Base-by-base conservation (phyloP, 75 land plant genomes). In the Adiantum capillusveneris region DNA sequence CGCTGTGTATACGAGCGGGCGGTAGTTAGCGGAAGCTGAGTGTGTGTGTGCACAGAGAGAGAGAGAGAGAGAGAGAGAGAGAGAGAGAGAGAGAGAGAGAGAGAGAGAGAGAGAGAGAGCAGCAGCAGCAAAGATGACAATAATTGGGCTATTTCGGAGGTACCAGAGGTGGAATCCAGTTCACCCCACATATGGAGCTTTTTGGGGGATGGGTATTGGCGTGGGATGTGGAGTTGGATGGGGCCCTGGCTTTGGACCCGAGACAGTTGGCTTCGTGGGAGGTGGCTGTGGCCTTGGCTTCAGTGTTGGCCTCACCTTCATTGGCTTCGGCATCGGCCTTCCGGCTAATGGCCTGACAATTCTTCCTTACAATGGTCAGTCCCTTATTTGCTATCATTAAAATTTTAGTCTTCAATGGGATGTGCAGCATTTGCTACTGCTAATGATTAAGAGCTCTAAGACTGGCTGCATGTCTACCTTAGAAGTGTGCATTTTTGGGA, bases 201-300 rank as follows among this genome's bases (percentile, higher is more conserved):
- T 92, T 59, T 92, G 97, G 97, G 97, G 97, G 6, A 55, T 92
- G 62, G 97, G 97, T 1, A 29, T 92, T 20, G 97, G 97, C n/a
- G 46, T 85, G 41, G 97, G 97, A 41, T 92, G 97, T 55, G 97
- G 97, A 2, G 83, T 92, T 22, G 97, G 97, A 28, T 92, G 97
- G 97, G 97, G 97, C 37, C 97, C 97, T 17, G 95, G 97, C 0
- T 92, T 92, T 60, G 97, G 97, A 20, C 95, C 97, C 58, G 97
- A 92, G 68, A 90, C 79, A 0, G 74, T 92, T 55, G 97, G 95
- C 7, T 92, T 78, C 58, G 97, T 92, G 44, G 97, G 97, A 50
- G 78, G 87, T 48, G 97, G 97, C 26, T 92, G 97, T 58, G 97
- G 97, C 26, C 51, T 88, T 41, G 97, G 97, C 24, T 75, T 92